phyloP scores from a whole-genome alignment of 2,329 filamentous ascomycete species.

The Leptographium flavum region DNA sequence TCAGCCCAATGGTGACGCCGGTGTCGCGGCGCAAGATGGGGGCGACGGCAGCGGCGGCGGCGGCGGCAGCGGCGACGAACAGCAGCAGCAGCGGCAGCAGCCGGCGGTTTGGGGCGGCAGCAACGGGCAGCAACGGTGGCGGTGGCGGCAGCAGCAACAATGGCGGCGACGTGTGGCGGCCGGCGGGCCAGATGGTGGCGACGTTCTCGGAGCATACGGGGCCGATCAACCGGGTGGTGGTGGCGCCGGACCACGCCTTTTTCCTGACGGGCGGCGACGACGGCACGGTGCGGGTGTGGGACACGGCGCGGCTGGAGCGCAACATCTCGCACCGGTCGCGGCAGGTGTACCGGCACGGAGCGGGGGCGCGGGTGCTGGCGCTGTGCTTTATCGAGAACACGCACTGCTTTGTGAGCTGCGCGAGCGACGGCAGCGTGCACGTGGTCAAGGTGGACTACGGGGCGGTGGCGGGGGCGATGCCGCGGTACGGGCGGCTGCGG shows the following conservation, averaged over 20 bases:
- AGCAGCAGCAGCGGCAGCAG: background rate
- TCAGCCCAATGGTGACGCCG: constrained; percentile 69
- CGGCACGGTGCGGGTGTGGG: constrained; percentile 84
- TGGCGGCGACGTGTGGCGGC: constrained; percentile 56
- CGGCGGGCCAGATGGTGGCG: constrained; percentile 69
- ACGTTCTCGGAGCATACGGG: constrained; percentile 80
- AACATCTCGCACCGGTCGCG: constrained; percentile 81
- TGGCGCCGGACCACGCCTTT: constrained; percentile 83
- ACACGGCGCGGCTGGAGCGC: constrained; percentile 74
- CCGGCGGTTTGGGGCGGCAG: background rate
- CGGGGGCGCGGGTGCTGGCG: constrained; percentile 51
- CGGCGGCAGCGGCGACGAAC: background rate
- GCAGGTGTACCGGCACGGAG: constrained; percentile 65
- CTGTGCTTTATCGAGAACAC: constrained; percentile 88
- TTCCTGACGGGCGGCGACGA: constrained; percentile 92
- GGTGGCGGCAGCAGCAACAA: constrained; percentile 26
- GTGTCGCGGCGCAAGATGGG: constrained; percentile 39
- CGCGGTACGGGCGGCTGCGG: constrained; percentile 63
- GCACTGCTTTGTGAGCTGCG: constrained; percentile 84
- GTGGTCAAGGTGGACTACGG: constrained; percentile 63
- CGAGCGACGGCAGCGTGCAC: constrained; percentile 78
- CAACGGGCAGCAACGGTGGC: background rate
- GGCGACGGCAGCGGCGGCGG: constrained; percentile 28
- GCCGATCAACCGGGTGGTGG: constrained; percentile 65
- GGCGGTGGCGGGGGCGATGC: constrained; percentile 11